phyloP scores from a whole-genome alignment of 129 eudicot genomes.

The Escallonia herrerae region DNA sequence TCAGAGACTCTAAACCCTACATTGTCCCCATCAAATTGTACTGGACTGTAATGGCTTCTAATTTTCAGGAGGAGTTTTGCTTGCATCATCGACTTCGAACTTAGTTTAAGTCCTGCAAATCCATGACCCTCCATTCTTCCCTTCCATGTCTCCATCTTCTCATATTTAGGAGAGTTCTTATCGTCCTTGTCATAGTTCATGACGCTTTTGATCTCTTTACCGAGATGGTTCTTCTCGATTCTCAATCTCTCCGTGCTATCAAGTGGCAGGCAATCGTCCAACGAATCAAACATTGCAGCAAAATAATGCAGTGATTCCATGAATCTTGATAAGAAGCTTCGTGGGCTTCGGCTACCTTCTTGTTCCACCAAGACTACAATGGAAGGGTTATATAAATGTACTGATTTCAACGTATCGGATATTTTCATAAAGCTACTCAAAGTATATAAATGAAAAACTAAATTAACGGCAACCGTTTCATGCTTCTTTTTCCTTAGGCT shows the following conservation, averaged over 20 bases:
- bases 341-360: constrained; percentile 37
- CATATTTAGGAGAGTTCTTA: constrained; percentile 25
- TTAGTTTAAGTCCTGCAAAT: constrained; percentile 33
- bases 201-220: constrained; percentile 38
- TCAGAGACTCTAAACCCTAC: constrained; percentile 48
- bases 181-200: constrained; percentile 29
- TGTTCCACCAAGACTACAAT: constrained; percentile 37
- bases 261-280: constrained; percentile 53
- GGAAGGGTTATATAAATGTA: constrained; percentile 32
- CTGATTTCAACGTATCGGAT: constrained; percentile 31
- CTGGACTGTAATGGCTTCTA: constrained; percentile 37
- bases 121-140: constrained; percentile 52
- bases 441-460: constrained; percentile 32
- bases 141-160: constrained; percentile 48
- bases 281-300: constrained; percentile 59
- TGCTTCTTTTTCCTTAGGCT: constrained; percentile 25
- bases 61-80: constrained; percentile 51
- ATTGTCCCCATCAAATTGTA: constrained; percentile 32
- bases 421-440: constrained; percentile 19
- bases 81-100: constrained; percentile 41
- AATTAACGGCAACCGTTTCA: constrained; percentile 44
- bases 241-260: constrained; percentile 42
- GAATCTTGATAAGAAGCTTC: constrained; percentile 41
- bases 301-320: constrained; percentile 55
- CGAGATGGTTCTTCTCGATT: constrained; percentile 52